Conservation (phyloP, 192 early-diverging fungal genomes). For the Linnemannia zychae region DNA sequence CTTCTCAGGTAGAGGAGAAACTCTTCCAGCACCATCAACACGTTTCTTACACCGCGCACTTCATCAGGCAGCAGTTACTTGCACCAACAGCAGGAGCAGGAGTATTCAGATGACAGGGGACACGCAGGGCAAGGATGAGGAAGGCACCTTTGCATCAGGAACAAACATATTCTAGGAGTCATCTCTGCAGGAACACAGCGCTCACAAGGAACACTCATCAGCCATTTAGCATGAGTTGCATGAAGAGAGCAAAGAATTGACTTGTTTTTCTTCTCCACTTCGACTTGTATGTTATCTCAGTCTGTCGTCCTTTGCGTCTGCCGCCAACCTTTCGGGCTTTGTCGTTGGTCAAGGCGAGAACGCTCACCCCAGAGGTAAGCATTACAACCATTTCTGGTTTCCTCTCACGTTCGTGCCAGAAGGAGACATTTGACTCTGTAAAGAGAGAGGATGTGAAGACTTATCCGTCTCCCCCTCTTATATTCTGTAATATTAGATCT, state of each 20-base stretch:
- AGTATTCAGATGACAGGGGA: not conserved
- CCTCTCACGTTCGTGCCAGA: too few species aligned
- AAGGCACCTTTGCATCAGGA: not conserved
- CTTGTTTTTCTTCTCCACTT: not conserved
- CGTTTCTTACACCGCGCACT: not conserved
- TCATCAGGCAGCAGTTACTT: not conserved
- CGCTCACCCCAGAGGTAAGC: constrained; percentile 34
- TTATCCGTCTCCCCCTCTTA: not conserved
- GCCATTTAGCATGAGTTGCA: not conserved
- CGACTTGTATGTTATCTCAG: constrained; percentile 17
- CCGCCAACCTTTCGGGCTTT: constrained; percentile 29
- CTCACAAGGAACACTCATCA: not conserved
- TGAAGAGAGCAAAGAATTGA: not conserved
- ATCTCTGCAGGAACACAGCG: not conserved
- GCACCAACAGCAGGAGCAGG: not conserved
- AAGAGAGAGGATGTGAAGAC: too few species aligned
- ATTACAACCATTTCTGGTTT: not conserved
- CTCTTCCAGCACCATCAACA: too few species aligned
- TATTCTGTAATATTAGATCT: constrained; percentile 29
- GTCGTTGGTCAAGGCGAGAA: constrained; percentile 26
- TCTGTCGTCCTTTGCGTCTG: constrained; percentile 24
- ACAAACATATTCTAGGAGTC: not conserved
- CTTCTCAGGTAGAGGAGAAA: constrained; percentile 32
- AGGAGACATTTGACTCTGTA: too few species aligned
- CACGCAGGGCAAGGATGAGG: not conserved